A percentile compares a stretch with the other conserved stretches of the same genome.
phyloP scores from a whole-genome alignment of 495 filamentous ascomycete species.

The Penicillium goetzii region DNA sequence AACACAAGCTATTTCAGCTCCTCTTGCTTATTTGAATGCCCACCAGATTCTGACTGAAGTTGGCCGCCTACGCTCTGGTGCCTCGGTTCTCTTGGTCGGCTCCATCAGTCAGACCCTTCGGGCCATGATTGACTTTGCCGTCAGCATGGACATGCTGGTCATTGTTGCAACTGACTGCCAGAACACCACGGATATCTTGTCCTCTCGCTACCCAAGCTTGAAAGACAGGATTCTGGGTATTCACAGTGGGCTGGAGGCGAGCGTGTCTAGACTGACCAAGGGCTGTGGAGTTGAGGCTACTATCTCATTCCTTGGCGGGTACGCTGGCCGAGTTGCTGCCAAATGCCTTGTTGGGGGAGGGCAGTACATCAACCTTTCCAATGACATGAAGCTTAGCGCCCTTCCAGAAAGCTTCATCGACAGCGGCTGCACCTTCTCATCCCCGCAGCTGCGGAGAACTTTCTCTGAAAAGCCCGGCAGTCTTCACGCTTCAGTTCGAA shows the following conservation, averaged over 20 bases:
- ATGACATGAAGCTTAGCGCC: slow-evolving; percentile 28
- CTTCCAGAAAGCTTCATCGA: slow-evolving; percentile 28
- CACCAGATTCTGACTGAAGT: slow-evolving; percentile 23
- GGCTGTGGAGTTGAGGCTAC: slow-evolving; percentile 27
- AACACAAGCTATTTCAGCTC: slow-evolving; percentile 21
- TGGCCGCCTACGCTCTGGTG: slow-evolving; percentile 15
- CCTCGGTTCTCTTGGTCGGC: slow-evolving; percentile 26
- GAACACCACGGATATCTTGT: slow-evolving; percentile 13
- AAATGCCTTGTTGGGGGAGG: slow-evolving; percentile 27
- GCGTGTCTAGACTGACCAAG: slow-evolving; percentile 23
- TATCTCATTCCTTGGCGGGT: slow-evolving; percentile 25
- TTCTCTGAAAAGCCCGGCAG: slow-evolving; percentile 23
- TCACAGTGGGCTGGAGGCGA: slow-evolving; percentile 20
- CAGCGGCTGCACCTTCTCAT: slow-evolving; percentile 28
- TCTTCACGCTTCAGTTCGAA: slow-evolving; percentile 20
- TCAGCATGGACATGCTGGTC: slow-evolving; percentile 20
- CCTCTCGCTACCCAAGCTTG: slow-evolving; percentile 17
- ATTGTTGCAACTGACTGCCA: slow-evolving; percentile 26
- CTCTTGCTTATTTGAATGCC: slow-evolving; percentile 25
- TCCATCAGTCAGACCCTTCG: slow-evolving; percentile 25
- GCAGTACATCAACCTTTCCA: slow-evolving; percentile 30
- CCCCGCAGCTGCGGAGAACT: slow-evolving; percentile 13
- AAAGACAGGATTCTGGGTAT: slow-evolving; percentile 18
- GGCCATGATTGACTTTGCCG: slow-evolving; percentile 26
- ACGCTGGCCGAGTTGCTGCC: slow-evolving; percentile 26